A percentile compares a stretch with the other conserved stretches of the same genome.
Conservation (phyloP, 2,329 filamentous ascomycete species). For the Pseudodiploospora longispora region DNA sequence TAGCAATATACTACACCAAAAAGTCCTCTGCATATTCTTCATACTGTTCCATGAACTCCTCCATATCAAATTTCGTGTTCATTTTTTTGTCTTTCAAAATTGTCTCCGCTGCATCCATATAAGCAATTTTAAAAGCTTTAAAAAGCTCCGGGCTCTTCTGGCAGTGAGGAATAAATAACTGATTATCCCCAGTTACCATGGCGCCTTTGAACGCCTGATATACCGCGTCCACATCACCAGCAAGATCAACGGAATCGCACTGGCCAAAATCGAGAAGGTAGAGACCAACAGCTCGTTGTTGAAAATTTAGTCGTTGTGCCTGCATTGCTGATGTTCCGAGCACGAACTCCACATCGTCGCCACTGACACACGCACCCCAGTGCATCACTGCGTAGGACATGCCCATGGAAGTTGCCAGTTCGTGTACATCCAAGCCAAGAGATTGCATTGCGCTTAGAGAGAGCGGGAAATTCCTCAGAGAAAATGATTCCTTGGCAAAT, state of each 20-base stretch:
- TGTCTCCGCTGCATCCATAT: slow-evolving; percentile 7
- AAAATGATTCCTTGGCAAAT: neutral
- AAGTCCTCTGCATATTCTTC: slow-evolving; percentile 16
- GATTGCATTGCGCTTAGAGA: slow-evolving; percentile 6
- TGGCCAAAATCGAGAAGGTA: slow-evolving; percentile 17
- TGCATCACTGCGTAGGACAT: slow-evolving; percentile 15
- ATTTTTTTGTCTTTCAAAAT: slow-evolving; percentile 10
- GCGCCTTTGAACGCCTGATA: slow-evolving; percentile 16
- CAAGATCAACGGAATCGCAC: slow-evolving; percentile 14
- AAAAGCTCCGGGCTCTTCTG: slow-evolving; percentile 9
- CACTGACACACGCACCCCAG: slow-evolving; percentile 15
- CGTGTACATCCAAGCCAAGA: slow-evolving; percentile 8
- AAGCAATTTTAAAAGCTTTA: slow-evolving; percentile 11
- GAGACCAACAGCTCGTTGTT: slow-evolving; percentile 8
- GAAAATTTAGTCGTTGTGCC: neutral
- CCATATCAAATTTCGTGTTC: slow-evolving; percentile 11
- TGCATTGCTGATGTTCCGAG: slow-evolving; percentile 5
- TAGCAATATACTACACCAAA: neutral
- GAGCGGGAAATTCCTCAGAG: slow-evolving; percentile 9
- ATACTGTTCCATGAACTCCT: slow-evolving; percentile 11
- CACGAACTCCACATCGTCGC: slow-evolving; percentile 16
- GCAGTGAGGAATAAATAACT: slow-evolving; percentile 15
- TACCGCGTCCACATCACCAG: slow-evolving; percentile 1
- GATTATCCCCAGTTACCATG: slow-evolving; percentile 16
- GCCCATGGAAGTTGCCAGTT: slow-evolving; percentile 12